Percentiles rank a stretch among this genome's conserved stretches.
These are phyloP conservation scores for Aschersonia sp. DNA, from an alignment of 2,329 filamentous ascomycete genomes.

Conservation along the genomic window DNA sequence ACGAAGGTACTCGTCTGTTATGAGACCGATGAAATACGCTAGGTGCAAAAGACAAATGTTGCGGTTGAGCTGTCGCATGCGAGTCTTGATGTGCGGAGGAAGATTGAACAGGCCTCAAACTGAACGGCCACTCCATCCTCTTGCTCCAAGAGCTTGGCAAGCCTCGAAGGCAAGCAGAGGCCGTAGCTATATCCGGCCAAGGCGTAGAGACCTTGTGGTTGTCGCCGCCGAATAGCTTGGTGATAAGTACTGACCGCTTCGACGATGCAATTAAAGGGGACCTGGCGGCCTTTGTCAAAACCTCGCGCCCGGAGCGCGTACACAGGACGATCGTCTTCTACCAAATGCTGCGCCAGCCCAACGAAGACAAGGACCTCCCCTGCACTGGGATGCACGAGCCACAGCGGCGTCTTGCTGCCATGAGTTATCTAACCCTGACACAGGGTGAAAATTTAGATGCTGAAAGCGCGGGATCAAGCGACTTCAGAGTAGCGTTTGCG, in stretches of 20 bases:
- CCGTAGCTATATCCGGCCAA: slow-evolving; percentile 37
- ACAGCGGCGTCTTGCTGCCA: slow-evolving; percentile 21
- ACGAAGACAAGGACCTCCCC: slow-evolving; percentile 28
- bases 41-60: slow-evolving; percentile 23
- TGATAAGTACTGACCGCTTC: background rate
- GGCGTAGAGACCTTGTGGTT: slow-evolving; percentile 27
- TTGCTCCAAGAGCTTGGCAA: slow-evolving; percentile 27
- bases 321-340: slow-evolving; percentile 24
- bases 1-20: slow-evolving; percentile 15
- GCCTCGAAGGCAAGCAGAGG: slow-evolving; percentile 32
- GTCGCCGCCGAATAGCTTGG: slow-evolving; percentile 11
- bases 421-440: too few relatives aligned
- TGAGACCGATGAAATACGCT: slow-evolving; percentile 22
- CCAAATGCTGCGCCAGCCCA: slow-evolving; percentile 19
- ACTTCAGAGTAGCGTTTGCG: too few relatives aligned
- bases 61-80: slow-evolving; percentile 25
- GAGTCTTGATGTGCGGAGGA: slow-evolving; percentile 21
- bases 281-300: slow-evolving; percentile 23
- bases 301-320: slow-evolving; percentile 30
- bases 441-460: too few relatives aligned
- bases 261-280: slow-evolving; percentile 15
- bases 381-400: slow-evolving; percentile 24
- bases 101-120: slow-evolving; percentile 32
- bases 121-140: slow-evolving; percentile 18
- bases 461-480: too few relatives aligned